Base-by-base conservation (phyloP, 176 grass and related monocot genomes). In the Puya raimondii region DNA sequence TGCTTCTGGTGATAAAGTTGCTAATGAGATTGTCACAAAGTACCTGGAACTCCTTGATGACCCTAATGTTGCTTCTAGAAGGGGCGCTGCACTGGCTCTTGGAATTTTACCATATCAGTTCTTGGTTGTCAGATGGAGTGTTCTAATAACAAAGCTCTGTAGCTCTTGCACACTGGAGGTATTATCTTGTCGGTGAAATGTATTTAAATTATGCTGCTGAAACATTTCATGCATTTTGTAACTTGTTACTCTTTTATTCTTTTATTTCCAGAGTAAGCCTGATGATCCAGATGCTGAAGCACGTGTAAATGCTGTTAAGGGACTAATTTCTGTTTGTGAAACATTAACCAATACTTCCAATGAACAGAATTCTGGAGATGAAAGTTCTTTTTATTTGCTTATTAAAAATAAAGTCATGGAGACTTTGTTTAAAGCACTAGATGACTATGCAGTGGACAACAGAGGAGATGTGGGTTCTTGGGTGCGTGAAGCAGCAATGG, bases 401-500 rank as follows among this genome's bases (percentile, higher is more conserved):
- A 90, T 97, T 72, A 97, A 88, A 75, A 78, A 71, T 74, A 69
- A 80, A 74, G 89, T 88, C 57, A 81, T 97, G 53, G 80, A 48
- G 74, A 72, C 82, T 65, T 78, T 97, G 69, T 85, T 97, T 64
- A 79, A 66, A 92, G 93, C 93, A 81, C 93, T 97, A 20, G 77
- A 97, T 63, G 93, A 97, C 74, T 97, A 92, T 75, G 79, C 93
- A 80, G 80, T 97, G 69, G 89, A 92, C 73, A 97, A 97, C 64
- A 87, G 93, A 92, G 93, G 89, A 79, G 93, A 97, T 69, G 89
- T 97, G 26, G 93, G 93, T 70, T 97, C 89, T 75, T 97, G 89
- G 93, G 86, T 97, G 47, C 93, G 89, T 59, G 89, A 97, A 85
- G 93, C 93, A 70, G 86, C 93, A 76, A 97, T 97, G 93, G 83